Evolutionary conservation across 2,329 filamentous ascomycete genomes (phyloP).

Genomic region (Colletotrichum sidae): DNA sequence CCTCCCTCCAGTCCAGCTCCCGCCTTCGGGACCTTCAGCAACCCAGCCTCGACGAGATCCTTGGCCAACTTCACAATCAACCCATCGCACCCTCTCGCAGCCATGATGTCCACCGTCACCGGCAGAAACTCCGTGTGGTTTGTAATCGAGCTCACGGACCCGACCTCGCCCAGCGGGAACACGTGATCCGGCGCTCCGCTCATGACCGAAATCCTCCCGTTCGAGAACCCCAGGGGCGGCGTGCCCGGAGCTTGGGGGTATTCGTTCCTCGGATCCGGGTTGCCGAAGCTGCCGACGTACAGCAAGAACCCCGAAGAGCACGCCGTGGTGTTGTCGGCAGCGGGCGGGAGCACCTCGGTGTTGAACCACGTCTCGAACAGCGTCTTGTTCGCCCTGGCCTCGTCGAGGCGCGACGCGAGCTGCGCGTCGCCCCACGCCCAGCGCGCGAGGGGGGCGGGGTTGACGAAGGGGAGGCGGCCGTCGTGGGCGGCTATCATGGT

Average conservation of each 20-base stretch:
- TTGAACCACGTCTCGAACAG: conserved; percentile 49
- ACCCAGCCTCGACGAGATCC: conserved; percentile 60
- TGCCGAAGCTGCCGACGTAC: conserved; percentile 39
- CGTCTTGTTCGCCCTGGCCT: conserved; percentile 47
- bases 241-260: conserved; percentile 51
- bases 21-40: conserved; percentile 57
- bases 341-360: conserved; percentile 41
- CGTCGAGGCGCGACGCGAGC: conserved; percentile 37
- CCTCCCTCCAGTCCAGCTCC: conserved; percentile 49
- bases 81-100: conserved; percentile 70
- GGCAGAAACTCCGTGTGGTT: conserved; percentile 63
- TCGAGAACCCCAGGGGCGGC: conserved; percentile 61
- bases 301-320: conserved; percentile 48
- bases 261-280: conserved; percentile 40
- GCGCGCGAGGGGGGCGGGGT: conserved; percentile 49
- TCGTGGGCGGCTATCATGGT: conserved; percentile 42
- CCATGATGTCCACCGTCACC: conserved; percentile 68
- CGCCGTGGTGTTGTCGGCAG: conserved; percentile 36
- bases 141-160: conserved; percentile 50
- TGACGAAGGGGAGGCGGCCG: conserved; percentile 50
- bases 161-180: conserved; percentile 55
- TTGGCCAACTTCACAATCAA: conserved; percentile 66
- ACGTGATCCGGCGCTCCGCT: conserved; percentile 55
- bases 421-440: conserved; percentile 50
- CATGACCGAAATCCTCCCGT: conserved; percentile 48